Evolutionary conservation across 306 rosid species (phyloP).

Genomic region (Luffa aegyptiaca): DNA sequence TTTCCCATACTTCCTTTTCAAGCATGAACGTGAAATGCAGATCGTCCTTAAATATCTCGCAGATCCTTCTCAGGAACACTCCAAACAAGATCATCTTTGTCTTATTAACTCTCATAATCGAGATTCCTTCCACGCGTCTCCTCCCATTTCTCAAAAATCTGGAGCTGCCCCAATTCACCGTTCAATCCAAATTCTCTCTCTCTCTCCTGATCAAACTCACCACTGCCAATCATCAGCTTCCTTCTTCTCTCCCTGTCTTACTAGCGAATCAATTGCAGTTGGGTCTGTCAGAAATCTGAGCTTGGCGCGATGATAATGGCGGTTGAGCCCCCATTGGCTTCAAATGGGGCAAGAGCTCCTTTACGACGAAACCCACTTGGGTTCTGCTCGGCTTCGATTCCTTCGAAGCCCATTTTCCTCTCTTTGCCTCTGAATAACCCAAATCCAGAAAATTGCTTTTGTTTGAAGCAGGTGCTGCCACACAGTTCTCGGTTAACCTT

Average conservation of each 20-base stretch:
- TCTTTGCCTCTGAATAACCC: background rate
- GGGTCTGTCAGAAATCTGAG: conserved; percentile 2
- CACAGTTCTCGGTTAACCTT: background rate
- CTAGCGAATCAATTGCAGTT: background rate
- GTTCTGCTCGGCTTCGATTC: background rate
- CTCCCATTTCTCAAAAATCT: background rate
- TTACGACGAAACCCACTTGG: background rate
- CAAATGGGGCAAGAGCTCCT: background rate
- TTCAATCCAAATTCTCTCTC: background rate
- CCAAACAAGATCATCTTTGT: conserved; percentile 1
- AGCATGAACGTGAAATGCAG: background rate
- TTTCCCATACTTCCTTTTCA: background rate
- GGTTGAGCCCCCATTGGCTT: background rate
- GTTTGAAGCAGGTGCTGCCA: conserved; percentile 3
- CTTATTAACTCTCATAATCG: background rate
- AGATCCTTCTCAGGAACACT: background rate
- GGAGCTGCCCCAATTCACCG: background rate
- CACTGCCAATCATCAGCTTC: background rate
- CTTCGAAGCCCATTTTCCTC: background rate
- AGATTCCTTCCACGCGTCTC: background rate
- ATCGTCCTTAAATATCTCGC: background rate
- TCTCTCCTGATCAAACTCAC: background rate
- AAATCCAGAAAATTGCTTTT: background rate
- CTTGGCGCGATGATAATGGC: background rate
- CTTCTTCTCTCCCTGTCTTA: background rate